These are phyloP conservation scores for Nymphaea thermarum DNA, from an alignment of 164 flowering plant species.

Conservation along the genomic window DNA sequence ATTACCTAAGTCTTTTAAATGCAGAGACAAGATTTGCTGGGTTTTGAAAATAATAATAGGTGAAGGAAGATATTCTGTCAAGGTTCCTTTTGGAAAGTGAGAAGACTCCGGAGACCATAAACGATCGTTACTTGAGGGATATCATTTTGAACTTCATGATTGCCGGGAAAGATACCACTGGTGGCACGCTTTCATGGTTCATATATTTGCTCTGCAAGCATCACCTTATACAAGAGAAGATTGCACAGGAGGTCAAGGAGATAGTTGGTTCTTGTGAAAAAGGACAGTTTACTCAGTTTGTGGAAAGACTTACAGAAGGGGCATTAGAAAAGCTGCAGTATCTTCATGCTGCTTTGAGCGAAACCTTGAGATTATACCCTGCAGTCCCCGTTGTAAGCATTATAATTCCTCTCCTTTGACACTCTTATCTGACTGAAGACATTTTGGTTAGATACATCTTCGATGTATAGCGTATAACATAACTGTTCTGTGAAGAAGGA, in stretches of 20 bases:
- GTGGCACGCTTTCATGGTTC: conserved; percentile 61
- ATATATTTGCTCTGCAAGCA: conserved; percentile 56
- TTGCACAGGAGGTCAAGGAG: conserved; percentile 34
- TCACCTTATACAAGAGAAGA: conserved; percentile 50
- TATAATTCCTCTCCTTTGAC: too few species aligned
- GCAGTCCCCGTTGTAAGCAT: conserved; percentile 70
- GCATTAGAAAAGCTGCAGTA: conserved; percentile 68
- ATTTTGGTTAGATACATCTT: too few species aligned
- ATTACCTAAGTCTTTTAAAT: neutral
- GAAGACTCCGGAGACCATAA: conserved; percentile 36
- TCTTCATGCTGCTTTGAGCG: conserved; percentile 76
- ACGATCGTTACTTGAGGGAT: conserved; percentile 46
- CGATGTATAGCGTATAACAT: too few species aligned
- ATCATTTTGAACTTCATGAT: conserved; percentile 47
- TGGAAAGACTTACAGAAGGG: conserved; percentile 33
- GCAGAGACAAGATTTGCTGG: neutral
- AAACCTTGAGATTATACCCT: conserved; percentile 83
- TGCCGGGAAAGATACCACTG: conserved; percentile 57
- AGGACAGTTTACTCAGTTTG: conserved; percentile 9
- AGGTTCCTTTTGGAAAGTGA: conserved; percentile 44
- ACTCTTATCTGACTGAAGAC: too few species aligned
- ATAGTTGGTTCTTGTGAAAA: conserved; percentile 6
- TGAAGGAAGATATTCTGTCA: conserved; percentile 48
- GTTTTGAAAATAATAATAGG: too few species aligned
- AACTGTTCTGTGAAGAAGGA: too few species aligned